Conservation (phyloP, 1,139 yeast genomes). For the Suhomyces choctaworum region DNA sequence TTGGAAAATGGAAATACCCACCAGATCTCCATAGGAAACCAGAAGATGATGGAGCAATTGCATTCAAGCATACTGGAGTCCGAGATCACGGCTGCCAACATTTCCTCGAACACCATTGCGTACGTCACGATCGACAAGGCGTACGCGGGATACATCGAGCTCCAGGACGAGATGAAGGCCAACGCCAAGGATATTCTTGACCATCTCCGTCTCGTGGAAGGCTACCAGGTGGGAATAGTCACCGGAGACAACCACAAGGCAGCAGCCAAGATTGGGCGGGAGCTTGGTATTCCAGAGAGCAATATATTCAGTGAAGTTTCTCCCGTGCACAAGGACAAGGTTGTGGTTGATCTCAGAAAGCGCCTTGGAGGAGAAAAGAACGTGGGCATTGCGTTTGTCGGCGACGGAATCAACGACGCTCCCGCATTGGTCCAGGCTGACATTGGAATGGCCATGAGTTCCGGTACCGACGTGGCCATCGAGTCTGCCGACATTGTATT, state of each 20-base stretch:
- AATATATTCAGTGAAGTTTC: slow-evolving; percentile 76
- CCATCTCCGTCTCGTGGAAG: slow-evolving; percentile 49
- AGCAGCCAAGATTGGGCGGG: slow-evolving; percentile 64
- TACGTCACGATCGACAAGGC: slow-evolving; percentile 53
- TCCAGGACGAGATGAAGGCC: slow-evolving; percentile 68
- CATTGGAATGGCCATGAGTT: slow-evolving; percentile 85
- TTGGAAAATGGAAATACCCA: slow-evolving; percentile 20
- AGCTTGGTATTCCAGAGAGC: slow-evolving; percentile 62
- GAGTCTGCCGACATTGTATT: slow-evolving; percentile 95
- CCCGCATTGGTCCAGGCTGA: slow-evolving; percentile 91
- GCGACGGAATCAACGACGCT: slow-evolving; percentile 97
- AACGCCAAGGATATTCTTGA: slow-evolving; percentile 64
- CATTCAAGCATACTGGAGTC: slow-evolving; percentile 18
- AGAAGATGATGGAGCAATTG: slow-evolving; percentile 40
- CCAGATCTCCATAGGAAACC: slow-evolving; percentile 58
- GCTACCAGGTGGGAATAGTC: slow-evolving; percentile 78
- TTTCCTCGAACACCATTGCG: slow-evolving; percentile 28
- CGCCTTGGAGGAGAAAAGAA: slow-evolving; percentile 32
- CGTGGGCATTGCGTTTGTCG: slow-evolving; percentile 75
- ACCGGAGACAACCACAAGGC: slow-evolving; percentile 79
- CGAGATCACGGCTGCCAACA: slow-evolving; percentile 4
- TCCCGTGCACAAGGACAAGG: slow-evolving; percentile 74
- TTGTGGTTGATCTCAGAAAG: slow-evolving; percentile 60
- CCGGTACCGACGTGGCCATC: slow-evolving; percentile 94
- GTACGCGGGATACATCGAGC: slow-evolving; percentile 63